Base-by-base conservation (phyloP, 129 eudicot species). In the Gnaphalium uliginosum region DNA sequence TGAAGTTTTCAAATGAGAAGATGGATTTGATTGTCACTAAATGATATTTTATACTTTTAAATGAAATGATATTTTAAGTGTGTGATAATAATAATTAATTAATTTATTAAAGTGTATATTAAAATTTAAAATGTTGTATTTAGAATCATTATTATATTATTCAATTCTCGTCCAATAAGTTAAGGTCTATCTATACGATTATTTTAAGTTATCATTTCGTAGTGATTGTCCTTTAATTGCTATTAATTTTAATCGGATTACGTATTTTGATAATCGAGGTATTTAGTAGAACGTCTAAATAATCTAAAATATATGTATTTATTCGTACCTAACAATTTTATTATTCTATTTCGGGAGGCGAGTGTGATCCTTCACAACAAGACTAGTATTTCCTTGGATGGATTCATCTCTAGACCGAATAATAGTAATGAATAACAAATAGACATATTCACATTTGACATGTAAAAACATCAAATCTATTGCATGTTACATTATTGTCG, bases 161-260 rank as follows among this genome's bases (percentile, higher is more conserved):
- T 2, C 15, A 24, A 25, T 43, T 46, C 23, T 23, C 23, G 13
- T 14, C 33, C 39, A 69, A 46, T 4, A 43, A 68, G 23, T 8
- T 69, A 8, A 23, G 21, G 60, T 23, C 74, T 69, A 69, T 69
- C 60, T 46, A 46, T 2, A 46, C 25, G 60, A 69, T 69, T 69
- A 69, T 69, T 46, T 0, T 69, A 69, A 26, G 23, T 69, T 69
- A 50, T 25, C 74, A 8, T 37, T 48, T 69, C 17, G 26, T 7
- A 26, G 61, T 69, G 62, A 23, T 68, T 25, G 73, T 68, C 23
- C 57, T 43, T 43, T 68, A 14, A 43, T 23, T 39, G 5, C 21
- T 2, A 43, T 50, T n/a, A n/a, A n/a, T 25, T n/a, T 7, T 69
- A 48, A 17, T 68, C 57, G 35, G 72, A 68, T 68, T 68, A 68